Evolutionary conservation across 2,329 filamentous ascomycete genomes (phyloP).

Genomic region (Aureobasidium subglaciale): DNA sequence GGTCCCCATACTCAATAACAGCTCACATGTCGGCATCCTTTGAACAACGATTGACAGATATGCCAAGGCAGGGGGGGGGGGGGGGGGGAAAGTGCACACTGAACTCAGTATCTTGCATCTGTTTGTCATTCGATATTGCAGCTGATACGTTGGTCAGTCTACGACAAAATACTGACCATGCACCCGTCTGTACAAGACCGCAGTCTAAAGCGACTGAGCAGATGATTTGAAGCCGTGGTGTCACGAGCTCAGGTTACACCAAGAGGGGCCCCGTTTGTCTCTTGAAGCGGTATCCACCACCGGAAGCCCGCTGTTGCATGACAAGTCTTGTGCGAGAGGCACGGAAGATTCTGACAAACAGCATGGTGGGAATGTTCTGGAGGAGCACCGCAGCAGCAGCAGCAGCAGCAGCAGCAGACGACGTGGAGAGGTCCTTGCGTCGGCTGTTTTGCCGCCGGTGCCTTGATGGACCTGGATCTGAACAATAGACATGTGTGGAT

Average conservation of each 20-base stretch:
- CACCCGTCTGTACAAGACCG: constrained; percentile 5
- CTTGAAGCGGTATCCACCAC: constrained; percentile 4
- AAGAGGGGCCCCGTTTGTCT: constrained; percentile 13
- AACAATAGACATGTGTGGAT: constrained; percentile 1
- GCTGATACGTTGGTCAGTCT: background rate
- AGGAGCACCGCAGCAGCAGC: background rate
- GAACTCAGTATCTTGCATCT: constrained; percentile 4
- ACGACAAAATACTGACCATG: background rate
- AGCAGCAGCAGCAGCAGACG: too few relatives aligned
- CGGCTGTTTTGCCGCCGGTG: background rate
- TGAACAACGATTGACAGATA: background rate
- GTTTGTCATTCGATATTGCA: constrained; percentile 9
- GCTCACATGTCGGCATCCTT: background rate
- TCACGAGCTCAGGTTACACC: constrained; percentile 6
- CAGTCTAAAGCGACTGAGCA: background rate
- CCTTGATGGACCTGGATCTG: background rate
- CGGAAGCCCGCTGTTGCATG: constrained; percentile 13
- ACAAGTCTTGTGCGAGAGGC: constrained; percentile 10
- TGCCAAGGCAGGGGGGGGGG: constrained; percentile 4
- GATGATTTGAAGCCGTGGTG: constrained; percentile 1
- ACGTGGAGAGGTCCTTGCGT: constrained; percentile 5
- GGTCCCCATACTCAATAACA: background rate
- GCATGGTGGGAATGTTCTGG: background rate
- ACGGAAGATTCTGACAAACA: constrained; percentile 6
- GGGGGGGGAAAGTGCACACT: background rate